These are phyloP conservation scores for Magnusiomyces ingens DNA, from an alignment of 1,139 yeast genomes.

Conservation along the genomic window DNA sequence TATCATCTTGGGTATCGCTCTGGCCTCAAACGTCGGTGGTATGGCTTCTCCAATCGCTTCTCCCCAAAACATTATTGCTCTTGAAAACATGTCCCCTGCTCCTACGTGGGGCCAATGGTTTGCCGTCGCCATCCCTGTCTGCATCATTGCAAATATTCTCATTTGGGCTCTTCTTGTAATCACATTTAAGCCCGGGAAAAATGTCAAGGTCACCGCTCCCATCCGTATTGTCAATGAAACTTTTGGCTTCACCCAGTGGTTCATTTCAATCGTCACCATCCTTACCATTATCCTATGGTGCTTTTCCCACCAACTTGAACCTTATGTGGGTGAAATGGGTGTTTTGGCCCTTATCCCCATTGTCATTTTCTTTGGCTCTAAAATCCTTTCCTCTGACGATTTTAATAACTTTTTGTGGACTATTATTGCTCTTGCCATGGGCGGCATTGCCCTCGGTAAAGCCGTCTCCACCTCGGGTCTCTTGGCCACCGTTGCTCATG, in stretches of 20 bases:
- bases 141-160: constrained; percentile 51
- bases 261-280: constrained; percentile 57
- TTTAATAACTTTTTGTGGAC: constrained; percentile 94
- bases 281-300: constrained; percentile 83
- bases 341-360: constrained; percentile 80
- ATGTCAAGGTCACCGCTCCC: constrained; percentile 46
- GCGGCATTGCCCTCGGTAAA: constrained; percentile 88
- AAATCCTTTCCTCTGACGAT: constrained; percentile 74
- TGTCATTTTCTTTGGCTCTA: constrained; percentile 80
- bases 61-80: constrained; percentile 88
- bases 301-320: constrained; percentile 59
- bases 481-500: constrained; percentile 64
- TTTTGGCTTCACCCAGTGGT: constrained; percentile 67
- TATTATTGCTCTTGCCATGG: constrained; percentile 89
- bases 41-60: constrained; percentile 96
- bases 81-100: constrained; percentile 78
- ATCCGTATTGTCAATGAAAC: constrained; percentile 51
- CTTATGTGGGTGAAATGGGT: constrained; percentile 82
- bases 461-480: constrained; percentile 87
- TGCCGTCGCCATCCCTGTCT: constrained; percentile 74
- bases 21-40: constrained; percentile 90
- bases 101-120: constrained; percentile 98
- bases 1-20: constrained; percentile 79
- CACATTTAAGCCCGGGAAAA: constrained; percentile 56
- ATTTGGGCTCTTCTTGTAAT: constrained; percentile 68